Percentiles rank a stretch among this genome's conserved stretches.
phyloP scores from a whole-genome alignment of 2,329 filamentous ascomycete genomes.

The Hawksworthiomyces lignivorus region DNA sequence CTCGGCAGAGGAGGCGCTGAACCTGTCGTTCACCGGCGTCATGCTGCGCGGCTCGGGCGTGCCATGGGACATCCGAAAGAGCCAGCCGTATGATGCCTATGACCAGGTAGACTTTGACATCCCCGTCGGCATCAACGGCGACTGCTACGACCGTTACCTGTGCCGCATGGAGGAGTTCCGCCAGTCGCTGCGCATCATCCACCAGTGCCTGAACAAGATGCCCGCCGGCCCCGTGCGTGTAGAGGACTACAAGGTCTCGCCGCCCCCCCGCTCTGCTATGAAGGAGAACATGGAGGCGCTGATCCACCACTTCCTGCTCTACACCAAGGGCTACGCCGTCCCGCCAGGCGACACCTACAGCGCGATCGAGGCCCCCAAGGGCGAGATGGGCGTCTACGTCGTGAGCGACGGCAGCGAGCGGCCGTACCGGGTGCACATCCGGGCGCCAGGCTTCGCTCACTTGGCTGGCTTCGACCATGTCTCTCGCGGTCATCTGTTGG shows the following conservation, averaged over 20 bases:
- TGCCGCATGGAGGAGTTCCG: constrained; percentile 99
- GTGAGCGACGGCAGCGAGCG: constrained; percentile 95
- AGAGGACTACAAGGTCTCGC: constrained; percentile 97
- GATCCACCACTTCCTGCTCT: constrained; percentile 98
- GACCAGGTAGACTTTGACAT: constrained; percentile 98
- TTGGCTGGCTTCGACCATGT: constrained; percentile 91
- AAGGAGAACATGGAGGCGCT: constrained; percentile 99
- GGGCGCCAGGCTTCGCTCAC: constrained; percentile 94
- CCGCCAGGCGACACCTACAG: constrained; percentile 97
- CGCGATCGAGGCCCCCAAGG: constrained; percentile 98
- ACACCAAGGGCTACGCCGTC: constrained; percentile 96
- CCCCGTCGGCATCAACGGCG: constrained; percentile 89
- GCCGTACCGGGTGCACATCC: constrained; percentile 95
- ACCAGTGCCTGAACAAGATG: constrained; percentile 99
- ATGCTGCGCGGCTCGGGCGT: constrained; percentile 97
- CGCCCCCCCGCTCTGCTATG: constrained; percentile 94
- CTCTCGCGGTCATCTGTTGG: constrained; percentile 82
- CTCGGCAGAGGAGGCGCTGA: constrained; percentile 85
- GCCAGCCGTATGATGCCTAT: constrained; percentile 94
- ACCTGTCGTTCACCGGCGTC: constrained; percentile 92
- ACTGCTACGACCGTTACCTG: constrained; percentile 98
- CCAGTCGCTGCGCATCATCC: constrained; percentile 94
- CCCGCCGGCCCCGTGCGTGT: constrained; percentile 87
- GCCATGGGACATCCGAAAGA: constrained; percentile 95
- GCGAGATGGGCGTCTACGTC: constrained; percentile 96